phyloP scores from a whole-genome alignment of 495 filamentous ascomycete species.

The Pseudomonodictys pantanalensis region DNA sequence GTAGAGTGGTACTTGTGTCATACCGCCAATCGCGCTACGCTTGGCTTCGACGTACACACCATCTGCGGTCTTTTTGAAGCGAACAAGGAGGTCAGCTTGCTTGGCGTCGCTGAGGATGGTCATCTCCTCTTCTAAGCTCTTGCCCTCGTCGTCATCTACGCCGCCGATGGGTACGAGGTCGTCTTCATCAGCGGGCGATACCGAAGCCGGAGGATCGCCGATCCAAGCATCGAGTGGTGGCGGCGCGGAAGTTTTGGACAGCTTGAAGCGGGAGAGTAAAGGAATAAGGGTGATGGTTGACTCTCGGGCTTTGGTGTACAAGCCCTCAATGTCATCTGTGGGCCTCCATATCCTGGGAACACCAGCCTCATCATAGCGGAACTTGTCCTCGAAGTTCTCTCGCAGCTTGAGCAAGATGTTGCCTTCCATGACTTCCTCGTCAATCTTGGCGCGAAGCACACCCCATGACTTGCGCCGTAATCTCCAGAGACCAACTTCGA shows the following conservation, averaged over 20 bases:
- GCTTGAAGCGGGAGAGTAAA: slow-evolving; percentile 77
- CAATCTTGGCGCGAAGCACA: slow-evolving; percentile 82
- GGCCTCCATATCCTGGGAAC: slow-evolving; percentile 97
- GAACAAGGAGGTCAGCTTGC: slow-evolving; percentile 79
- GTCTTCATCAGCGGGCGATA: slow-evolving; percentile 81
- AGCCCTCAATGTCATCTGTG: slow-evolving; percentile 92
- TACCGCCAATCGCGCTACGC: slow-evolving; percentile 89
- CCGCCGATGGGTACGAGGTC: slow-evolving; percentile 82
- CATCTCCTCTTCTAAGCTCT: slow-evolving; percentile 92
- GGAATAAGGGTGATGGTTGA: slow-evolving; percentile 88
- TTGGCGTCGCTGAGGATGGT: slow-evolving; percentile 87
- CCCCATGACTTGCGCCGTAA: slow-evolving; percentile 91
- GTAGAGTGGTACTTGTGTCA: slow-evolving; percentile 90
- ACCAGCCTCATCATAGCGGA: slow-evolving; percentile 92
- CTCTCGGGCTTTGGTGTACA: slow-evolving; percentile 87
- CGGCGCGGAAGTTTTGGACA: slow-evolving; percentile 64
- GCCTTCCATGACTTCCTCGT: slow-evolving; percentile 96
- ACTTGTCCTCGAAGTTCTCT: slow-evolving; percentile 98
- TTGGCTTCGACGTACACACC: slow-evolving; percentile 97
- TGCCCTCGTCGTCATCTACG: slow-evolving; percentile 87
- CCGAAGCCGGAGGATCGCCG: slow-evolving; percentile 71
- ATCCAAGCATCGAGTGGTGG: slow-evolving; percentile 81
- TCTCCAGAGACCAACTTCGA: slow-evolving; percentile 89
- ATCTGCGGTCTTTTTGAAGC: slow-evolving; percentile 97
- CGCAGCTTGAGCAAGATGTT: slow-evolving; percentile 92